Evolutionary conservation across 148 eudicot genomes (phyloP).

Genomic region (Vaccinium vitisidaea): DNA sequence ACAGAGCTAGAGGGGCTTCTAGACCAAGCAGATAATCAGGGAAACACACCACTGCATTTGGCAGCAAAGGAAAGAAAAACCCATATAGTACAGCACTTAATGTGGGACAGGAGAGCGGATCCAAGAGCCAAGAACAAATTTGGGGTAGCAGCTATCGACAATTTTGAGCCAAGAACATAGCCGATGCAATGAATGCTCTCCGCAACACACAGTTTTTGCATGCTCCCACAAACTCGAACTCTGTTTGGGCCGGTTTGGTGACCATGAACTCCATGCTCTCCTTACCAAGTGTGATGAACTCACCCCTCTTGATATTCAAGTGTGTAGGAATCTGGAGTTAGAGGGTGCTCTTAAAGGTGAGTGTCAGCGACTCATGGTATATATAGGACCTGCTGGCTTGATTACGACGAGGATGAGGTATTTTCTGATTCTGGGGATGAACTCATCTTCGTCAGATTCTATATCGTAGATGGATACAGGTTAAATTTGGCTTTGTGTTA

Average conservation of each 20-base stretch:
- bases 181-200: constrained; percentile 18
- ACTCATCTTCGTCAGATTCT: not conserved
- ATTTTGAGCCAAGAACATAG: not conserved
- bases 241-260: constrained; percentile 17
- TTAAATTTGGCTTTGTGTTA: too few relatives aligned
- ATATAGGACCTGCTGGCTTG: constrained; percentile 14
- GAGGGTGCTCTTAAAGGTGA: constrained; percentile 2
- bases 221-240: constrained; percentile 4
- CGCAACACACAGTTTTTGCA: too few relatives aligned
- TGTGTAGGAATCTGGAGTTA: constrained; percentile 19
- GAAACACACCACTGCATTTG: constrained; percentile 1
- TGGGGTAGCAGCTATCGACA: not conserved
- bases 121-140: not conserved
- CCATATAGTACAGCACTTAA: not conserved
- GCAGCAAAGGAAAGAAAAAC: not conserved
- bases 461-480: not conserved
- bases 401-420: constrained; percentile 4
- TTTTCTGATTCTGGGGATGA: not conserved
- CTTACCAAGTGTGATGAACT: constrained; percentile 18
- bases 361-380: not conserved
- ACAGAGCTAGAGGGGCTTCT: constrained; percentile 6
- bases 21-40: not conserved
- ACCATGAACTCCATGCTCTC: constrained; percentile 15
- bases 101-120: constrained; percentile 7
- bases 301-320: constrained; percentile 21